Percentiles rank a stretch among this genome's conserved stretches.
phyloP scores from a whole-genome alignment of 1,284 basidiomycete species.

The Ustanciosporium gigantosporum region DNA sequence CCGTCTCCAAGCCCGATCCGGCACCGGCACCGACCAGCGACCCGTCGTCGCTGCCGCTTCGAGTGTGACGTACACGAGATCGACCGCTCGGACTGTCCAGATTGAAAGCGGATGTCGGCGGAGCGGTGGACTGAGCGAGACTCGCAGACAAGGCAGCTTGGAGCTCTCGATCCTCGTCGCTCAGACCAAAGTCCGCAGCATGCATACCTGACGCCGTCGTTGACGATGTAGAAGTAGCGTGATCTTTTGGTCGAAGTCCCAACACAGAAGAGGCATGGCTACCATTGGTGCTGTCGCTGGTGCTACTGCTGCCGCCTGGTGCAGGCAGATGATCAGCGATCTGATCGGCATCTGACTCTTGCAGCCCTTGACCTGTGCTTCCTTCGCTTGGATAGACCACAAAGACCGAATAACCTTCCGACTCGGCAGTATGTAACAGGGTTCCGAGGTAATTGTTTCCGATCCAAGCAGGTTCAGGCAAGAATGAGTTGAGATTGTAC shows the following conservation, averaged over 20 bases:
- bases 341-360: slow-evolving; percentile 41
- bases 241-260: slow-evolving; percentile 10
- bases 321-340: slow-evolving; percentile 43
- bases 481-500: slow-evolving; percentile 59
- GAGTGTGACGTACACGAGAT: slow-evolving; percentile 22
- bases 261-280: background rate
- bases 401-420: slow-evolving; percentile 57
- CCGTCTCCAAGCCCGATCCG: slow-evolving; percentile 28
- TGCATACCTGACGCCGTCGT: too few species aligned
- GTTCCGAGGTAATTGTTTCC: slow-evolving; percentile 53
- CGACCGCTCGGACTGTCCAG: slow-evolving; percentile 16
- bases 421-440: slow-evolving; percentile 49
- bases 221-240: background rate
- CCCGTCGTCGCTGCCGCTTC: slow-evolving; percentile 14
- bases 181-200: slow-evolving; percentile 8
- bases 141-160: slow-evolving; percentile 51
- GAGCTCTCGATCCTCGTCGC: slow-evolving; percentile 40
- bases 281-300: background rate
- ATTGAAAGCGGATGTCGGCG: background rate
- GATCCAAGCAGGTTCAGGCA: slow-evolving; percentile 49
- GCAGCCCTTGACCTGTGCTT: slow-evolving; percentile 15
- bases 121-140: slow-evolving; percentile 10
- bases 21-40: slow-evolving; percentile 1
- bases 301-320: slow-evolving; percentile 8
- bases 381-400: slow-evolving; percentile 37